Evolutionary conservation across 306 rosid genomes (phyloP), one percentile per base, ranked within the genome.

Genomic region (Rubus idaeus): DNA sequence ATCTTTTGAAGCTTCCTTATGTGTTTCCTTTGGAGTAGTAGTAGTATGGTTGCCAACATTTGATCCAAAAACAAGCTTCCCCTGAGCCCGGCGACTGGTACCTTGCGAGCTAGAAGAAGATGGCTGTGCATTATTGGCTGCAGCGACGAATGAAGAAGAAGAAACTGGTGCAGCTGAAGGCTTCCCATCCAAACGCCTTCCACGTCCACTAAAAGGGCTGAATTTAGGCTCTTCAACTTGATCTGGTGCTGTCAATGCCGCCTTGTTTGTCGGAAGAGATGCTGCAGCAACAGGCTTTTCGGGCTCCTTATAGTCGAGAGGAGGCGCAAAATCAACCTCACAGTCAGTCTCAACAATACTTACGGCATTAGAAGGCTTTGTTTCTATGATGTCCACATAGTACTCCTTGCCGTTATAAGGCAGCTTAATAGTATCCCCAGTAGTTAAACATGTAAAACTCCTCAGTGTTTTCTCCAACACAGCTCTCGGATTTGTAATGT

Each of bases 111-210:
- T 86, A 83, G 98, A 89, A 41, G 93, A 86, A 51, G 89, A 57
- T 4, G 16, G 80, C 50, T 83, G 87, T 40, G 90, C 70, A 75
- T 71, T 88, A 10, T 12, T 58, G 16, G 35, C 60, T 55, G 60
- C 60, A 1, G 26, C 60, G n/a, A 55, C 11, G 9, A 53, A 17
- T 7, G 26, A 55, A 10, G 60, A 83, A 35, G 88, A 87, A 74
- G 90, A 74, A 77, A 75, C 76, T 26, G 89, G 85, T 70, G 85
- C 66, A 90, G 88, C 71, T 85, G 68, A 81, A 57, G 96, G 87
- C 75, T 90, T 95, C 79, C 98, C 98, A 51, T 92, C 98, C 89
- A 92, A 90, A 74, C 98, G 97, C 78, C 97, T 92, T 46, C 89
- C 98, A 35, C 86, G 12, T 75, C 98, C 98, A 30, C 91, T 73